A percentile compares a stretch with the other conserved stretches of the same genome.
These are phyloP conservation scores for Chaetomium strumarium DNA, from an alignment of 2,329 filamentous ascomycete species.

Conservation along the genomic window DNA sequence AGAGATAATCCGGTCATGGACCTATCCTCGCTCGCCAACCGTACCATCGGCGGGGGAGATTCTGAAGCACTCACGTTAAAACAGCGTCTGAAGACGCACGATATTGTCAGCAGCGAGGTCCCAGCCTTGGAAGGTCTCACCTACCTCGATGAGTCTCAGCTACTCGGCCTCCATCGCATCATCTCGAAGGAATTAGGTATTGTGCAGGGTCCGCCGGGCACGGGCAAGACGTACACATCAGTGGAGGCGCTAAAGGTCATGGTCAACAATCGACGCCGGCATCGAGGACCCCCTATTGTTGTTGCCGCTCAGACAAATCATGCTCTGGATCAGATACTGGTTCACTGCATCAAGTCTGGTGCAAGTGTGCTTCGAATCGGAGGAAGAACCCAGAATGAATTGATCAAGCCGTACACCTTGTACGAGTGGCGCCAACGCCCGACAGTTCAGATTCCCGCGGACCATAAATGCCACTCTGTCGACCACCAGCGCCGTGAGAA, in stretches of 20 bases:
- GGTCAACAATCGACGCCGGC: conserved; percentile 51
- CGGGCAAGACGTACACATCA: conserved; percentile 75
- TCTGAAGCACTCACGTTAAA: not conserved
- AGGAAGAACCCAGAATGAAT: conserved; percentile 59
- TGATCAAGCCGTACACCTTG: conserved; percentile 61
- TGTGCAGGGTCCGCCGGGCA: conserved; percentile 74
- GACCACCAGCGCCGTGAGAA: conserved; percentile 28
- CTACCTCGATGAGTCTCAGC: conserved; percentile 64
- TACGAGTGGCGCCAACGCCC: conserved; percentile 48
- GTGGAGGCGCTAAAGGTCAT: conserved; percentile 63
- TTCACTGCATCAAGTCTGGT: conserved; percentile 46
- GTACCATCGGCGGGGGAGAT: conserved; percentile 17
- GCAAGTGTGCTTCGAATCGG: conserved; percentile 59
- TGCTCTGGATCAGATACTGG: conserved; percentile 75
- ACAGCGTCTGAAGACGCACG: conserved; percentile 13
- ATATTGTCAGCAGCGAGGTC: conserved; percentile 19
- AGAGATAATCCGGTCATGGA: conserved; percentile 28
- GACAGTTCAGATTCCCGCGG: conserved; percentile 13
- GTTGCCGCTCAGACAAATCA: conserved; percentile 87
- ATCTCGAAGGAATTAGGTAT: conserved; percentile 67
- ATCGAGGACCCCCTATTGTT: conserved; percentile 58
- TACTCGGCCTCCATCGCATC: conserved; percentile 61
- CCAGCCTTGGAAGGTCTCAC: conserved; percentile 27
- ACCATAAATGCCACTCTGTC: conserved; percentile 24
- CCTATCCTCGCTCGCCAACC: conserved; percentile 30